Evolutionary conservation across 2,329 filamentous ascomycete species (phyloP).

Genomic region (Aspergillus fischeri): DNA sequence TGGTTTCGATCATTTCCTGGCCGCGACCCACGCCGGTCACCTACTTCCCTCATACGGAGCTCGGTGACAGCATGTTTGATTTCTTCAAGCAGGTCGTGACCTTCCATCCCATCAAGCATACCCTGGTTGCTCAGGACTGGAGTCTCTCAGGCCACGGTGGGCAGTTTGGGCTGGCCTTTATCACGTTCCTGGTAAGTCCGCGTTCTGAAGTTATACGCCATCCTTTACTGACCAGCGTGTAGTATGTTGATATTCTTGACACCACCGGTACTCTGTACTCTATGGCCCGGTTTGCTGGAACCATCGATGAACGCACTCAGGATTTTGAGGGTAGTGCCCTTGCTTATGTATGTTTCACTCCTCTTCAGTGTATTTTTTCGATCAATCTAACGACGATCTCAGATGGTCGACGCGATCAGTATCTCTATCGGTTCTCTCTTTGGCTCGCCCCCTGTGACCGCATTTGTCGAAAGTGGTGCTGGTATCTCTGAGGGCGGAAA

Average conservation of each 20-base stretch:
- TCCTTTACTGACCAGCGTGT: neutral
- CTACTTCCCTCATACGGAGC: constrained; percentile 69
- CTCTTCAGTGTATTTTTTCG: constrained; percentile 34
- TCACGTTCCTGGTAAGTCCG: constrained; percentile 64
- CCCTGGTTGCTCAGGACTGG: constrained; percentile 71
- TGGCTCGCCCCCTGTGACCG: constrained; percentile 75
- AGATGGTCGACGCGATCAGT: constrained; percentile 69
- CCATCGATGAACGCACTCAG: constrained; percentile 75
- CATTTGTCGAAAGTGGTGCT: constrained; percentile 84
- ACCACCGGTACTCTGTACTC: constrained; percentile 82
- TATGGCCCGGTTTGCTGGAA: constrained; percentile 79
- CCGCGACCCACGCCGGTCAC: constrained; percentile 71
- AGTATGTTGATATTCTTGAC: constrained; percentile 84
- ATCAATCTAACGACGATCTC: constrained; percentile 19
- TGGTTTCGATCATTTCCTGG: constrained; percentile 88
- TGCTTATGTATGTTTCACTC: constrained; percentile 58
- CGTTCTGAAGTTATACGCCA: neutral
- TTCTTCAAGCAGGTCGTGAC: constrained; percentile 87
- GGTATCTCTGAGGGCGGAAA: constrained; percentile 84
- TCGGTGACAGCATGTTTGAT: constrained; percentile 68
- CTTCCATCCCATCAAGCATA: constrained; percentile 71
- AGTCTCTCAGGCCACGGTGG: constrained; percentile 63
- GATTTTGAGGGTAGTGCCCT: constrained; percentile 83
- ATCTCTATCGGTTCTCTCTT: constrained; percentile 78
- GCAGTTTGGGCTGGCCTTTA: constrained; percentile 76